phyloP scores from a whole-genome alignment of 2,329 filamentous ascomycete genomes.

The Stagonosporopsis cucurbitacearum region DNA sequence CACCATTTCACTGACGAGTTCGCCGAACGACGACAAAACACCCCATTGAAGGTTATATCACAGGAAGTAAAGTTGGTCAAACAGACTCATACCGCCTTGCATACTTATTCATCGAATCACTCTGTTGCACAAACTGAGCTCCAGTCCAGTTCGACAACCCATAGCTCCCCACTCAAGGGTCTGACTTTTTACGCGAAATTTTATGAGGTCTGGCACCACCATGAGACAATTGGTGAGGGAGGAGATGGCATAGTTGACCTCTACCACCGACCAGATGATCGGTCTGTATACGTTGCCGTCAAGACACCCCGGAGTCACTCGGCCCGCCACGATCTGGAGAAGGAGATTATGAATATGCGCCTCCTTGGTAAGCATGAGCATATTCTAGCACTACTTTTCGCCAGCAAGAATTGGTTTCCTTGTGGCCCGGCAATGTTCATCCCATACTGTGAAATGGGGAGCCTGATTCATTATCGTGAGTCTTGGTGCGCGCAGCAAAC shows the following conservation, averaged over 20 bases:
- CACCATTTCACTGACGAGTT: neutral
- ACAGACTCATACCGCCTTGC: neutral
- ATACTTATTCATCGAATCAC: neutral
- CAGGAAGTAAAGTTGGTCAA: neutral
- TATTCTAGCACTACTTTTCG: constrained; percentile 10
- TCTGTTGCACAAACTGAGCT: neutral
- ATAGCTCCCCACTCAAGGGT: neutral
- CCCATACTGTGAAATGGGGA: constrained; percentile 28
- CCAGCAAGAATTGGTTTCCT: constrained; percentile 1
- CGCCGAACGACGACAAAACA: neutral
- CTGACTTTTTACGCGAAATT: neutral
- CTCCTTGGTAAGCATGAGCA: constrained; percentile 1
- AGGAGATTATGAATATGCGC: neutral
- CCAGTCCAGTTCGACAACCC: neutral
- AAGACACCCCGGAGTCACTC: neutral
- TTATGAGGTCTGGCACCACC: neutral
- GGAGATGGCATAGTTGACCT: constrained; percentile 19
- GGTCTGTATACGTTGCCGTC: constrained; percentile 1
- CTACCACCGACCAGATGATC: neutral
- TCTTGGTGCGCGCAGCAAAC: constrained; percentile 9
- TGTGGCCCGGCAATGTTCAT: constrained; percentile 28
- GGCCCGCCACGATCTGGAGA: neutral
- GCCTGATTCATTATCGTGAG: constrained; percentile 16
- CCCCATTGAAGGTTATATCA: neutral
- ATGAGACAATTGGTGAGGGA: constrained; percentile 12